Evolutionary conservation across 305 asterid genomes (phyloP), one percentile per base, ranked within the genome.

Genomic region (Rubia balearica): DNA sequence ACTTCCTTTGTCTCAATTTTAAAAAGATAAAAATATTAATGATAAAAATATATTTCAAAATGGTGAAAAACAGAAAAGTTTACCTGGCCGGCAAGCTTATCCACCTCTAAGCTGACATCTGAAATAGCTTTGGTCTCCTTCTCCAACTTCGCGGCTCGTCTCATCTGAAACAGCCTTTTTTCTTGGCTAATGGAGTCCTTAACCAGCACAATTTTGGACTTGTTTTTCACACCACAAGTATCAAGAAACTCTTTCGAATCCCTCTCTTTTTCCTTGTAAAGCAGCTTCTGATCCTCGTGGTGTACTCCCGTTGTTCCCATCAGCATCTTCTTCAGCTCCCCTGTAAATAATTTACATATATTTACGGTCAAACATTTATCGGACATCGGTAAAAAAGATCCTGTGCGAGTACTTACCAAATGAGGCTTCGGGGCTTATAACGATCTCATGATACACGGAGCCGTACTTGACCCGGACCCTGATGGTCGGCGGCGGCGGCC

Each of bases 291-390:
- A 77, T 94, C 99, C 75, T 87, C 84, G 75, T 89, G 96, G 81
- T 91, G 93, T 81, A 94, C 70, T 1, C 99, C 97, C 5, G 97
- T 94, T 16, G 89, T 89, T 55, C 90, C 96, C 6, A 90, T 41
- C 67, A 91, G 69, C 97, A 85, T 88, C 75, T 91, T 94, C 88
- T 94, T 94, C 92, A 94, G 75, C 66, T 94, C 97, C 65, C 99
- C 97, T 91, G 61, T 60, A 27, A 27, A 27, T 27, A 27, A 27
- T 27, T 27, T 27, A 27, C 30, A 1, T 2, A 27, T 27, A 27
- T 27, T 27, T 27, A 27, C 30, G 1, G 30, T 27, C 30, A 27
- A 27, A 27, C 30, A 2, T 27, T 27, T 27, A 27, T 27, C 2
- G 30, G 30, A 27, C 1, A 27, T 27, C 2, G n/a, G 30, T 27